Evolutionary conservation across 2,329 filamentous ascomycete genomes (phyloP).

Genomic region (Knufia fluminis): DNA sequence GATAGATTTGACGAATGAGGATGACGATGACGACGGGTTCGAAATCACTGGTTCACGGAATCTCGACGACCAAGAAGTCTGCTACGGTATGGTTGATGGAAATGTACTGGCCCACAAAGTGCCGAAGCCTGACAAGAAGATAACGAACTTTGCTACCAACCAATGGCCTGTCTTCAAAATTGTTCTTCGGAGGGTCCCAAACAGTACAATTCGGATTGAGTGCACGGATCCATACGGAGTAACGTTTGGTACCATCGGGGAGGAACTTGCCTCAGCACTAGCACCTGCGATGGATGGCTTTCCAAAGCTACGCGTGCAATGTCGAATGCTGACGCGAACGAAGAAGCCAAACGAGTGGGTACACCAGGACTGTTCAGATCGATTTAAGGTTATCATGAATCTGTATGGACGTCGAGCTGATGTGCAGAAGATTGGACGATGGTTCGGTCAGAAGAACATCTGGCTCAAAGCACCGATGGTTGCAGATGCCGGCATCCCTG

Average conservation of each 20-base stretch:
- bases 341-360: slow-evolving; percentile 55
- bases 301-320: slow-evolving; percentile 59
- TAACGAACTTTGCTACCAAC: slow-evolving; percentile 1
- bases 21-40: slow-evolving; percentile 41
- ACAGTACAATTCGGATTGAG: slow-evolving; percentile 49
- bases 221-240: slow-evolving; percentile 62
- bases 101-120: slow-evolving; percentile 17
- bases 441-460: slow-evolving; percentile 57
- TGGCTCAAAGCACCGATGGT: slow-evolving; percentile 58
- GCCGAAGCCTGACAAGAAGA: slow-evolving; percentile 18
- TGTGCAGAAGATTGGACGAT: slow-evolving; percentile 56
- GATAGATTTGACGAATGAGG: slow-evolving; percentile 19
- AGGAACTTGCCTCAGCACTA: slow-evolving; percentile 55
- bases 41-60: slow-evolving; percentile 21
- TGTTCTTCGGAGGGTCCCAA: slow-evolving; percentile 13
- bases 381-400: slow-evolving; percentile 60
- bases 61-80: slow-evolving; percentile 21
- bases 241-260: slow-evolving; percentile 69
- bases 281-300: slow-evolving; percentile 63
- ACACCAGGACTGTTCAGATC: slow-evolving; percentile 52
- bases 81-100: slow-evolving; percentile 20
- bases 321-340: slow-evolving; percentile 59
- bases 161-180: slow-evolving; percentile 23
- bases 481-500: slow-evolving; percentile 57
- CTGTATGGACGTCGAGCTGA: slow-evolving; percentile 67